phyloP scores from a whole-genome alignment of 352 stramenopile genomes.

The Pythium sukuiense region DNA sequence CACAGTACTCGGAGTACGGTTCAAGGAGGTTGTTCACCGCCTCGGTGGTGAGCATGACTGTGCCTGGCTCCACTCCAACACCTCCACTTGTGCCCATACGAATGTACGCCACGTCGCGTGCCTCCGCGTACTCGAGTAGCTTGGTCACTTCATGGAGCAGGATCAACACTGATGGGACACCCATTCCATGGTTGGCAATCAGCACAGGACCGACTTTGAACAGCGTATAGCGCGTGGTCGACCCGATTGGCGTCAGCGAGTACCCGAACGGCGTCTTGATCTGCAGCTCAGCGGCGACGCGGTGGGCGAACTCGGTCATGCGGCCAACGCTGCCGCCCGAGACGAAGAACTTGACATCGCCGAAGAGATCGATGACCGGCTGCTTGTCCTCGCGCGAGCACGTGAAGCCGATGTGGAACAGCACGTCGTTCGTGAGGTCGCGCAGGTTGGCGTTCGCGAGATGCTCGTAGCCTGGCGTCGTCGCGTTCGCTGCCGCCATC shows the following conservation, averaged over 20 bases:
- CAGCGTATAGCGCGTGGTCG: constrained; percentile 68
- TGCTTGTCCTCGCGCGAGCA: constrained; percentile 50
- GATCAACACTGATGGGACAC: constrained; percentile 80
- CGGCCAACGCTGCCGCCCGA: constrained; percentile 70
- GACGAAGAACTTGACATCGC: constrained; percentile 80
- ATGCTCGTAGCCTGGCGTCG: constrained; percentile 28
- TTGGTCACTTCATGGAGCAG: constrained; percentile 84
- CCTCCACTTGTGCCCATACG: constrained; percentile 83
- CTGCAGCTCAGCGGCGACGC: constrained; percentile 50
- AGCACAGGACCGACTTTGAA: constrained; percentile 84
- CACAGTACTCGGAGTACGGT: constrained; percentile 59
- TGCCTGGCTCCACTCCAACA: constrained; percentile 72
- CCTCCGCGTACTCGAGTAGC: constrained; percentile 74
- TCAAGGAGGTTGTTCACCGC: constrained; percentile 83
- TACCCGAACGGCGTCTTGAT: constrained; percentile 71
- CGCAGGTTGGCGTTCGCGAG: constrained; percentile 66
- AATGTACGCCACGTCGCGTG: constrained; percentile 58
- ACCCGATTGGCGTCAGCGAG: constrained; percentile 56
- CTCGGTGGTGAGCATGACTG: constrained; percentile 81
- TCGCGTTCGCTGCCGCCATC: constrained; percentile 4
- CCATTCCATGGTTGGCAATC: constrained; percentile 81
- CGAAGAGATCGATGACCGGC: constrained; percentile 51
- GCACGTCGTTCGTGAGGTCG: constrained; percentile 62
- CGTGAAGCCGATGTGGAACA: constrained; percentile 78
- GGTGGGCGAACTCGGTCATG: constrained; percentile 71